These are phyloP conservation scores for Tulasnella sp. DNA, from an alignment of 768 basidiomycete genomes.

Conservation along the genomic window DNA sequence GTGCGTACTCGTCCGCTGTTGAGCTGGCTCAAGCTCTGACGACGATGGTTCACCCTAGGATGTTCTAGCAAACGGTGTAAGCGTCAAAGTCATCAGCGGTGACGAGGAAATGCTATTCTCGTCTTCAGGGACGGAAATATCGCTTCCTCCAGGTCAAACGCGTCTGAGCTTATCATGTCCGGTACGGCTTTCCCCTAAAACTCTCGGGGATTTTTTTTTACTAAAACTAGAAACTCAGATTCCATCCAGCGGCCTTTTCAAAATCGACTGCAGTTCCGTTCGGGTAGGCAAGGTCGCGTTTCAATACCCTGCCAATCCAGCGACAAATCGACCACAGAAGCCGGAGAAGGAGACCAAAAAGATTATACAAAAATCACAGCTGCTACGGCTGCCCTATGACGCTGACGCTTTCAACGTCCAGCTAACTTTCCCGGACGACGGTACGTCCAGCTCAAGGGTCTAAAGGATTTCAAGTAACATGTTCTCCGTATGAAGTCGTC, in stretches of 20 bases:
- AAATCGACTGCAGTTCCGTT: slow-evolving; percentile 60
- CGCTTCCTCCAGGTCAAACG: slow-evolving; percentile 53
- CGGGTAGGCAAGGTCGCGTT: slow-evolving; percentile 56
- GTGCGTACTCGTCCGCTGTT: slow-evolving; percentile 40
- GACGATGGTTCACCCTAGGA: slow-evolving; percentile 35
- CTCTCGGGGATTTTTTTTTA: neutral
- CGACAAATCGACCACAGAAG: neutral
- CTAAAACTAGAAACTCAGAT: slow-evolving; percentile 40
- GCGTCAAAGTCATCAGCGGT: slow-evolving; percentile 41
- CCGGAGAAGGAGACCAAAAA: neutral
- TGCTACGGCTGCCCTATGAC: neutral
- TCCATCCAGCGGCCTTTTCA: slow-evolving; percentile 58
- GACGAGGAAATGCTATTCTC: slow-evolving; percentile 57
- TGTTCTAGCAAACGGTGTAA: slow-evolving; percentile 54
- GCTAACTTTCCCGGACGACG: slow-evolving; percentile 34
- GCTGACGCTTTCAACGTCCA: slow-evolving; percentile 44
- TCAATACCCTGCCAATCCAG: slow-evolving; percentile 40
- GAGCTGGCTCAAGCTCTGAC: slow-evolving; percentile 13
- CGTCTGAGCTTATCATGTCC: slow-evolving; percentile 56
- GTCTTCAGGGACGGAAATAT: slow-evolving; percentile 41
- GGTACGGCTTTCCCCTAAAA: slow-evolving; percentile 42
- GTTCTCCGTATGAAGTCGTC: slow-evolving; percentile 41
- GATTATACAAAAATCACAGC: neutral
- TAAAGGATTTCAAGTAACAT: neutral
- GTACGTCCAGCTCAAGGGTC: slow-evolving; percentile 22